Evolutionary conservation across 768 basidiomycete species (phyloP), one percentile per base, ranked within the genome.

Genomic region (Cyclocybe cylindracea): DNA sequence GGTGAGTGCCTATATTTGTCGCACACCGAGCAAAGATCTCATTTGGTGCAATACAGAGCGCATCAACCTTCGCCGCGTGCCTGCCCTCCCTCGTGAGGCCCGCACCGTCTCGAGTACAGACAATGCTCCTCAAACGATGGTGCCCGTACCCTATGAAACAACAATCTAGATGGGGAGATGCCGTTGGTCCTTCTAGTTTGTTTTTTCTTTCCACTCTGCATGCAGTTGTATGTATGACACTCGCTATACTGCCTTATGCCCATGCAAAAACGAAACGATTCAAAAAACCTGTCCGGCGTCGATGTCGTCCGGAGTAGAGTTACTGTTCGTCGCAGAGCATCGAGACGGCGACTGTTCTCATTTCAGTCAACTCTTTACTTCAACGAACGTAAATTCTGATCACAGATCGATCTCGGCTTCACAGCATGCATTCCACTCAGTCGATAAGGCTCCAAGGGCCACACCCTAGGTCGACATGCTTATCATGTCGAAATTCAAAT

Each of bases 121-220:
- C 59, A 98, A 98, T 75, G 75, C 80, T 42, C 92, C 97, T 46
- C 88, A 96, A 77, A 98, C 97, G 53, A 92, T 99, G 73, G 83
- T 81, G 59, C 94, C 95, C 61, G 79, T 94, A 63, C 85, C 83
- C 60, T 98, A 98, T 83, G 96, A 96, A 86, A 97, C 94, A 60
- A 94, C 87, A 63, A 96, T 97, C 75, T 97, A 85, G 86, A 72
- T 65, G 59, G 69, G 58, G 53, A 33, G 43, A 39, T 57, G 39
- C 54, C 47, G n/a, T 42, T 42, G 56, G 49, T 46, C 48, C 51
- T 59, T 57, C 49, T 59, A 56, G 54, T 56, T 54, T 58, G 49
- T 59, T 59, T 32, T 45, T 48, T 43, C 48, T 54, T 58, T 58
- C 55, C 55, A 43, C 58, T 42, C 41, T 50, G 29, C 37, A 50